Evolutionary conservation across 179 eudicot genomes (phyloP), one percentile per base, ranked within the genome.

Genomic region (Vitellaria paradoxa): DNA sequence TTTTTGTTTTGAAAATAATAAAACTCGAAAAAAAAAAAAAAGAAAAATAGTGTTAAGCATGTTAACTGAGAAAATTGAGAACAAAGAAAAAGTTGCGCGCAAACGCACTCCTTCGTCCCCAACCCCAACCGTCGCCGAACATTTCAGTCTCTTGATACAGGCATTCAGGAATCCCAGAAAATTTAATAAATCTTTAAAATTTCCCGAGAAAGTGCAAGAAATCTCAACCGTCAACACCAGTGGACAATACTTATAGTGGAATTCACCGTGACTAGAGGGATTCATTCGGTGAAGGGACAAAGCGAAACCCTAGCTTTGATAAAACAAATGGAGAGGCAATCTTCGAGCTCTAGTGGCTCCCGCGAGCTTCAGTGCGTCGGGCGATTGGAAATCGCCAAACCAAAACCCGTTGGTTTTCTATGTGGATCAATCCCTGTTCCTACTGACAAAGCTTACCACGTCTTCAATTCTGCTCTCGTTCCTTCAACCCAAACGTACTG

Each of bases 341-440:
- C 80, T 37, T 63, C 83, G 66, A 76, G 68, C 70, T 83, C 85
- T 20, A 71, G 65, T 8, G 93, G 77, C 57, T 82, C 85, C 24
- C 69, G 67, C 9, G 96, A 92, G 76, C 76, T 88, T 14, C 89
- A 88, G 75, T 92, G 97, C 78, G 91, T 94, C 7, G 96, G 98
- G 14, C 81, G 78, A 26, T 79, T 94, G 77, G 93, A 94, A 81
- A 88, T 94, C 47, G 92, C 79, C 9, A 81, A 84, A 66, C 94
- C 98, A 9, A 88, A 88, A 83, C 89, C 96, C 23, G 88, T 86
- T 3, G 93, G 96, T 42, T 92, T 93, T 77, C 91, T 94, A 17
- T 91, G 96, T 67, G 98, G 97, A 49, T 93, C 97, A 3, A 91
- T 94, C 53, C 97, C 96, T n/a, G 92, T 94, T 30, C 84, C 93